These are phyloP conservation scores for Naematelia encephala DNA, from an alignment of 768 basidiomycete species.

Conservation along the genomic window DNA sequence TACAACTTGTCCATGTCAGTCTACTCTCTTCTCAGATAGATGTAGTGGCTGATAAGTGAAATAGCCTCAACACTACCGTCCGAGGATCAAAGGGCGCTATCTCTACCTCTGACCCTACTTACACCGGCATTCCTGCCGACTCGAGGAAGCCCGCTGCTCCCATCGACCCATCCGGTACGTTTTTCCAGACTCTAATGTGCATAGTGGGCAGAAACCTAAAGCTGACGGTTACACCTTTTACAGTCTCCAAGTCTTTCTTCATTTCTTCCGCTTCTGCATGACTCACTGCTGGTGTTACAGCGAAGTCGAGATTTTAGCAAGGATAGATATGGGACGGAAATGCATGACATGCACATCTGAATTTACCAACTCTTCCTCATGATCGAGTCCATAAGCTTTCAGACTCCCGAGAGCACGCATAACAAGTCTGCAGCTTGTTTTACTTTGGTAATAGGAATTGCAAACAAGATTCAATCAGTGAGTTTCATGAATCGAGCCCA, in stretches of 20 bases:
- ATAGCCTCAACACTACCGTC: constrained; percentile 75
- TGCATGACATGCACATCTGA: too few species aligned
- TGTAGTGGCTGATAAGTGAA: background rate
- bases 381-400: background rate
- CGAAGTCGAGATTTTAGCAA: background rate
- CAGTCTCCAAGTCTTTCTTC: constrained; percentile 52
- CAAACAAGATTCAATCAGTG: constrained; percentile 8
- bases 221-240: constrained; percentile 12
- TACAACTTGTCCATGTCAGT: constrained; percentile 84
- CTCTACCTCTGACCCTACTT: constrained; percentile 61
- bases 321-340: background rate
- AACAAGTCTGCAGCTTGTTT: too few species aligned
- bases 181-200: background rate
- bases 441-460: background rate
- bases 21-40: background rate
- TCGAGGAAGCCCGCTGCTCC: constrained; percentile 80
- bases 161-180: constrained; percentile 83
- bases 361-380: background rate
- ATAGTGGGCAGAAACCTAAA: background rate
- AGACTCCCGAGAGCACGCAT: too few species aligned
- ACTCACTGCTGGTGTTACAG: constrained; percentile 5
- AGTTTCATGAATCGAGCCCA: constrained; percentile 39
- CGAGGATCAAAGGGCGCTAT: constrained; percentile 70
- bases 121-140: constrained; percentile 68
- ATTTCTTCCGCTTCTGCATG: constrained; percentile 50